Evolutionary conservation across 202 grass and related monocot genomes (phyloP), one percentile per base, ranked within the genome.

Genomic region (Zizania palustris): DNA sequence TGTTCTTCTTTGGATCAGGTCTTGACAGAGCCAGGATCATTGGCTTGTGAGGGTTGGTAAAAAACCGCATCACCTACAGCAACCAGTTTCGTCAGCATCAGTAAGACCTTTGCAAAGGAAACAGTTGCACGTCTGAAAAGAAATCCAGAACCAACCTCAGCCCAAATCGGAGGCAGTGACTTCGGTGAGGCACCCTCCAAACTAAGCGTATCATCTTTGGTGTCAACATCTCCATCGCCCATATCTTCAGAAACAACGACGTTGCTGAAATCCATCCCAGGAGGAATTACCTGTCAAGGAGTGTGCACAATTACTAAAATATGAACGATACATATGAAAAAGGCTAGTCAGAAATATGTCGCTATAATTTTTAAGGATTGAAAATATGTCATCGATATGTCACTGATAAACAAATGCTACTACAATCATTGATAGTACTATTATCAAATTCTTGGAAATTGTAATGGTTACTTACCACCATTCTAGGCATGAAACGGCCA

Each of bases 231-330:
- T 60, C 85, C 82, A 41, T 93, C 91, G 12, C 40, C 5, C 41
- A 78, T 74, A 18, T 98, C 95, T 81, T 98, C 91, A 45, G 63
- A 75, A 74, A 88, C 83, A 40, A 77, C 83, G 20, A 97, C 91
- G 22, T 86, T 98, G 71, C 95, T 98, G 74, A 98, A 98, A 83
- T 98, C 95, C 95, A 98, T 98, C 41, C 95, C 95, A 43, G 95
- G 95, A 80, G 95, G 91, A 83, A 98, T 98, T 33, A 98, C 95
- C 95, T 98, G 84, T 41, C 65, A 85, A 66, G 3, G 70, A 76
- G 44, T 3, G 21, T 15, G 12, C 46, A 5, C 3, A 46, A 33
- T 75, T n/a, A 79, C 9, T 8, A 73, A 5, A 67, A 13, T 28
- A 1, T 2, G 28, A 28, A 28, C 28, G 1, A 28, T 28, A 28